These are phyloP conservation scores for Coemansia erecta DNA, from an alignment of 192 early-diverging fungal genomes.

Conservation along the genomic window DNA sequence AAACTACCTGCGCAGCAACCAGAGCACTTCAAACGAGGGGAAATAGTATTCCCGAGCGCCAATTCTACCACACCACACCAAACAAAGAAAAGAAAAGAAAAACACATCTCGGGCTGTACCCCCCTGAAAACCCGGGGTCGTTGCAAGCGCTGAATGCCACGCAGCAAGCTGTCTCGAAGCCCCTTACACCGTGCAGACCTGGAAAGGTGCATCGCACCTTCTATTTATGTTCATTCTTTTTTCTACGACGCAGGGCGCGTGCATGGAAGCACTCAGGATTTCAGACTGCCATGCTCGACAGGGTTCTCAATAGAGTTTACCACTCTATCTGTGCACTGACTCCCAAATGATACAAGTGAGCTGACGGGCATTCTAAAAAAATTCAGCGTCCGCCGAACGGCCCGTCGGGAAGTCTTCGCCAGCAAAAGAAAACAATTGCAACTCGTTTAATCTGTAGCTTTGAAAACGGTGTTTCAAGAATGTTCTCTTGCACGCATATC, in stretches of 20 bases:
- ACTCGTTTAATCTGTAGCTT: background rate
- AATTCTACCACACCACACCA: background rate
- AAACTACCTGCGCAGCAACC: background rate
- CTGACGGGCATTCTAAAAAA: background rate
- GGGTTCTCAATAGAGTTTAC: background rate
- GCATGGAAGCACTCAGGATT: too few species aligned
- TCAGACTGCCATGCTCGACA: background rate
- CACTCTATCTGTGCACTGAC: background rate
- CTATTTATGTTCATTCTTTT: background rate
- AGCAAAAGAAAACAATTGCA: background rate
- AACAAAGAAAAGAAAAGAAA: too few species aligned
- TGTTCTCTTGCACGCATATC: background rate
- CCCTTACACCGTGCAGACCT: too few species aligned
- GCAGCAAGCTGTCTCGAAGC: too few species aligned
- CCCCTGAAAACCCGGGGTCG: too few species aligned
- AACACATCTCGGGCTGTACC: too few species aligned
- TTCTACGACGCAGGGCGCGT: conserved; percentile 2
- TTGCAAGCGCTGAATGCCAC: too few species aligned
- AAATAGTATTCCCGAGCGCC: conserved; percentile 6
- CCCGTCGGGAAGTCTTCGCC: conserved; percentile 3
- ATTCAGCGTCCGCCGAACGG: conserved; percentile 10
- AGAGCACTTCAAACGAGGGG: background rate
- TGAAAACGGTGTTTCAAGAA: background rate
- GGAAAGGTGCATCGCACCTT: too few species aligned
- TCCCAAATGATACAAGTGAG: background rate